Conservation (phyloP, 805 yeast species). For the Ogataea trehaloabstinens region DNA sequence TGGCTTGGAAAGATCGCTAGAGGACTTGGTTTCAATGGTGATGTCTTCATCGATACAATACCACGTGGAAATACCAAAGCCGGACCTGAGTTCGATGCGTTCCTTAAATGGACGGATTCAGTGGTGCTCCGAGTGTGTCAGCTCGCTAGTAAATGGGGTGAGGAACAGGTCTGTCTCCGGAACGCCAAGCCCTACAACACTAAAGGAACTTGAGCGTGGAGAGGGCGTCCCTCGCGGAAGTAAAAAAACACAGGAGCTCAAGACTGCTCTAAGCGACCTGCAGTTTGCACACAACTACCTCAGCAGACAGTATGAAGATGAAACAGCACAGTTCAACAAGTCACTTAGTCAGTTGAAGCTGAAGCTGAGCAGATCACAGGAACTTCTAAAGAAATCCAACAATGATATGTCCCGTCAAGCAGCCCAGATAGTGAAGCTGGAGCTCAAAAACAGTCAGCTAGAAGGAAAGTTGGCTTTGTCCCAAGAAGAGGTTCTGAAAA, state of each 20-base stretch:
- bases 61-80: conserved; percentile 38
- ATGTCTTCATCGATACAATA: conserved; percentile 46
- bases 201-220: background rate
- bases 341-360: conserved; percentile 52
- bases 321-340: conserved; percentile 53
- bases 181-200: conserved; percentile 4
- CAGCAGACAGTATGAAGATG: conserved; percentile 65
- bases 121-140: conserved; percentile 31
- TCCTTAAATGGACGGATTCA: conserved; percentile 24
- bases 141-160: conserved; percentile 17
- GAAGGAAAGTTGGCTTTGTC: conserved; percentile 31
- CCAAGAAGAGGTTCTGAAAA: conserved; percentile 40
- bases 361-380: conserved; percentile 50
- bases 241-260: conserved; percentile 17
- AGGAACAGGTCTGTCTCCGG: conserved; percentile 4
- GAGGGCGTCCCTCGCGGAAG: conserved; percentile 1
- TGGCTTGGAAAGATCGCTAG: conserved; percentile 33
- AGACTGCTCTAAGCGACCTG: conserved; percentile 62
- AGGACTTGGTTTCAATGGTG: conserved; percentile 44
- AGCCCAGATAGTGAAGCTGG: conserved; percentile 33
- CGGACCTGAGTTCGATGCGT: conserved; percentile 21
- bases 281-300: conserved; percentile 70
- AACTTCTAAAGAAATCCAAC: conserved; percentile 42
- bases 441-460: conserved; percentile 35
- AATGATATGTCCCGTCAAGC: conserved; percentile 36